Percentiles rank a stretch among this genome's conserved stretches.
Evolutionary conservation across 169 alveolate genomes (phyloP).

Genomic region (Babesia bigemina): DNA sequence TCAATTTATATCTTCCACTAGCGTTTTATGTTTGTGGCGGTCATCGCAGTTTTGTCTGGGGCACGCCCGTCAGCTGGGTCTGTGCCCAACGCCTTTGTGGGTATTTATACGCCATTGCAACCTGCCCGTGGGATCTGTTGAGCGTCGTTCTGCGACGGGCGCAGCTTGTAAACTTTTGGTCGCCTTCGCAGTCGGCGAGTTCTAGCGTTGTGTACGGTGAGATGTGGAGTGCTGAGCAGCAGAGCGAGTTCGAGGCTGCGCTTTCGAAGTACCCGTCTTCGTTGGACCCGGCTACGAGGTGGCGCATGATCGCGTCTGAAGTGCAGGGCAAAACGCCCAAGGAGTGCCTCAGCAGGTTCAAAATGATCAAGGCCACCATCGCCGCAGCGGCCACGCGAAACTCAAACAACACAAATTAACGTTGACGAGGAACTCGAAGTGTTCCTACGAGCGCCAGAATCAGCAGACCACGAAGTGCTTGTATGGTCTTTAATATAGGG

Average conservation of each 20-base stretch:
- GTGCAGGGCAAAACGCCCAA: slow-evolving; percentile 74
- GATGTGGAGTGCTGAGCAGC: slow-evolving; percentile 32
- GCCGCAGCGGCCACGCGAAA: slow-evolving; percentile 24
- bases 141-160: too few relatives aligned
- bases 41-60: too few relatives aligned
- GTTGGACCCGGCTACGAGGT: slow-evolving; percentile 76
- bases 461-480: too few relatives aligned
- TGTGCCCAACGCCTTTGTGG: too few relatives aligned
- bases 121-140: too few relatives aligned
- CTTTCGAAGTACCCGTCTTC: slow-evolving; percentile 78
- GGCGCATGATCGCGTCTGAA: slow-evolving; percentile 82
- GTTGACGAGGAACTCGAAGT: too few relatives aligned
- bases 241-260: slow-evolving; percentile 74
- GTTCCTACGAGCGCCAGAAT: slow-evolving; percentile 55
- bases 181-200: too few relatives aligned
- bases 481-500: too few relatives aligned
- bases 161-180: too few relatives aligned
- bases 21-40: background rate
- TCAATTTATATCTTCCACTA: background rate
- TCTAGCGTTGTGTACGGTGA: background rate
- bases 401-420: slow-evolving; percentile 18
- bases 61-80: too few relatives aligned
- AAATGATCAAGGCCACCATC: slow-evolving; percentile 56
- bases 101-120: too few relatives aligned
- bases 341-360: slow-evolving; percentile 74